phyloP scores from a whole-genome alignment of 192 early-diverging fungal genomes.

The Umbelopsis sp. region DNA sequence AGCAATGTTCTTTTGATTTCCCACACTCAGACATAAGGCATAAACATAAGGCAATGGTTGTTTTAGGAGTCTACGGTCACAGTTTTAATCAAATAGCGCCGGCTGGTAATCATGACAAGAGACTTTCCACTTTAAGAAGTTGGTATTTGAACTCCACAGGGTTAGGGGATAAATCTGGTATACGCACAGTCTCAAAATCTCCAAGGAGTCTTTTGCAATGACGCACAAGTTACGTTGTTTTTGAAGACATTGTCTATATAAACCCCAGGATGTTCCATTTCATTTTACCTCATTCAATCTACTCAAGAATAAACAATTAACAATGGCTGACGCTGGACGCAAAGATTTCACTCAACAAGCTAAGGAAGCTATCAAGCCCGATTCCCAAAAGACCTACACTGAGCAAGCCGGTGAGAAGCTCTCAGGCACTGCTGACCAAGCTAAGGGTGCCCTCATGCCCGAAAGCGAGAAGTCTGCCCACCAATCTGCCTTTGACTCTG shows the following conservation, averaged over 20 bases:
- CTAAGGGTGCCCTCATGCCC: conserved; percentile 12
- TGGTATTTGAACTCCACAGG: no score
- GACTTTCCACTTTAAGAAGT: no score
- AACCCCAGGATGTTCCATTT: background rate
- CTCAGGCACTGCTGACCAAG: conserved; percentile 6
- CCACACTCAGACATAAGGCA: no score
- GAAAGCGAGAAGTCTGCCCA: conserved; percentile 7
- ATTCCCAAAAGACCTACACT: conserved; percentile 26
- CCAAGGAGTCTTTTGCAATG: background rate
- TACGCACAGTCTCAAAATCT: background rate
- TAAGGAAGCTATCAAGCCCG: conserved; percentile 21
- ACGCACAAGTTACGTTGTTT: conserved; percentile 7
- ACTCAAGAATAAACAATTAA: background rate
- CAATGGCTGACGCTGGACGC: conserved; percentile 16
- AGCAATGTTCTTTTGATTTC: no score
- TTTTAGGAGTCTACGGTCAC: background rate
- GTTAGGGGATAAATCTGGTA: no score
- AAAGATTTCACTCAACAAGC: conserved; percentile 23
- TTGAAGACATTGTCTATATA: background rate
- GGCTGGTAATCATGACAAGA: no score
- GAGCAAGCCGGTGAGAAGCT: conserved; percentile 23
- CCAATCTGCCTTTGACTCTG: conserved; percentile 11
- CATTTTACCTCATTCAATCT: background rate
- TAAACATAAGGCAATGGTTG: background rate
- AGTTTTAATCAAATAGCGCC: background rate